Evolutionary conservation across 176 grass and related monocot species (phyloP), one percentile per base, ranked within the genome.

Genomic region (Bothriochloa decipiens): DNA sequence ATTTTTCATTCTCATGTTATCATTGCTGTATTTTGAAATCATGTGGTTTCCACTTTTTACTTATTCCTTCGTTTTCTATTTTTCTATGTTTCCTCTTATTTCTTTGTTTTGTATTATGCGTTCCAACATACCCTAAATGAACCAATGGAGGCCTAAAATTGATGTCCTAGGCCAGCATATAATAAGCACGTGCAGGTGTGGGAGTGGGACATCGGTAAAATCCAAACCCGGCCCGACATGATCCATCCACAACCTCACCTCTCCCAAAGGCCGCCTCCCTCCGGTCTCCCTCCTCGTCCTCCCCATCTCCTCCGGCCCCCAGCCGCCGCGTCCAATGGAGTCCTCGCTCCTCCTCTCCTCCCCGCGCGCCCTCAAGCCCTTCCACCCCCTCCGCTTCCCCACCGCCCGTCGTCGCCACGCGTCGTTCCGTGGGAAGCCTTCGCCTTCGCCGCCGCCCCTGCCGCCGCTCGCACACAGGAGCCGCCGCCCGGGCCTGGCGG

Each of bases 281-380:
- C 22, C 55, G 55, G 55, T 23, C 22, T 60, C 55, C 52, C 46
- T n/a, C 70, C 72, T 53, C 74, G 9, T 69, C 70, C 70, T 27
- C 70, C 62, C 39, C 62, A 25, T 70, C 63, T 39, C 25, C 67
- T 40, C 6, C 65, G 11, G 2, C 6, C 11, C 60, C 83, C 68
- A 58, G 67, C 63, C 65, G 65, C 80, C 46, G 52, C 90, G 62
- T 83, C 84, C 62, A 62, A 97, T 97, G 92, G 90, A 97, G 77
- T 89, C 93, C 50, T 88, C 87, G 17, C 87, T 91, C 66, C 87
- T 95, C 58, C 74, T 84, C 89, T 88, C 86, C 75, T 71, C 82
- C 66, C 35, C 87, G 58, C 86, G 75, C 52, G 75, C 94, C 52
- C 39, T 87, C 83, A 85, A 78, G 27, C 84, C 86, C 7, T 75